Percentiles rank a stretch among this genome's conserved stretches.
phyloP scores from a whole-genome alignment of 495 filamentous ascomycete species.

The Annulohypoxylon stygium region DNA sequence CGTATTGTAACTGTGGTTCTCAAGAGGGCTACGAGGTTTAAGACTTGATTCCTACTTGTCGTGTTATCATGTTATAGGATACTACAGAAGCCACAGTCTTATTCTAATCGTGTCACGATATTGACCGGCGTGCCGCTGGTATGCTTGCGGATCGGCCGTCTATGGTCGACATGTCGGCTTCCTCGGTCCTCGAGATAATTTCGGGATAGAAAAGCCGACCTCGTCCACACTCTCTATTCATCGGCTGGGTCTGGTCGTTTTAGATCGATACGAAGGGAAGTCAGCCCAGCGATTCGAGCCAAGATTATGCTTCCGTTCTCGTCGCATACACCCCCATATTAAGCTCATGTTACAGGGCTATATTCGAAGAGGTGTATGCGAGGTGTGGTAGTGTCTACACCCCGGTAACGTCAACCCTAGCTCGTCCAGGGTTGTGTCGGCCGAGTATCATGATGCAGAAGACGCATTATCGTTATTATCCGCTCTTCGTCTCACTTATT shows the following conservation, averaged over 20 bases:
- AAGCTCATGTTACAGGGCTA: conserved; percentile 41
- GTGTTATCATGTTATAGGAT: not conserved
- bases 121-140: not conserved
- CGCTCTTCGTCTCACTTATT: conserved; percentile 41
- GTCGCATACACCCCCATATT: conserved; percentile 50
- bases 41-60: not conserved
- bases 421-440: conserved; percentile 42
- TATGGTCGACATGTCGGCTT: conserved; percentile 10
- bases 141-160: not conserved
- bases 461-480: conserved; percentile 52
- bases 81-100: conserved; percentile 1
- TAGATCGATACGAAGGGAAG: conserved; percentile 45
- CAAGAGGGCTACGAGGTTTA: conserved; percentile 4
- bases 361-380: conserved; percentile 28
- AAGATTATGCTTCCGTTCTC: conserved; percentile 49
- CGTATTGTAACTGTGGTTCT: conserved; percentile 8
- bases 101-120: not conserved
- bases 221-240: conserved; percentile 21
- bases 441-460: conserved; percentile 48
- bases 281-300: conserved; percentile 45
- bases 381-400: conserved; percentile 41
- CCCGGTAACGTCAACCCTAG: conserved; percentile 43
- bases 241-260: conserved; percentile 44
- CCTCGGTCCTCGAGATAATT: conserved; percentile 22
- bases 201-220: conserved; percentile 21